A percentile compares a stretch with the other conserved stretches of the same genome.
Conservation (phyloP, 768 basidiomycete genomes). For the Rhodosporidiobolus sp. region DNA sequence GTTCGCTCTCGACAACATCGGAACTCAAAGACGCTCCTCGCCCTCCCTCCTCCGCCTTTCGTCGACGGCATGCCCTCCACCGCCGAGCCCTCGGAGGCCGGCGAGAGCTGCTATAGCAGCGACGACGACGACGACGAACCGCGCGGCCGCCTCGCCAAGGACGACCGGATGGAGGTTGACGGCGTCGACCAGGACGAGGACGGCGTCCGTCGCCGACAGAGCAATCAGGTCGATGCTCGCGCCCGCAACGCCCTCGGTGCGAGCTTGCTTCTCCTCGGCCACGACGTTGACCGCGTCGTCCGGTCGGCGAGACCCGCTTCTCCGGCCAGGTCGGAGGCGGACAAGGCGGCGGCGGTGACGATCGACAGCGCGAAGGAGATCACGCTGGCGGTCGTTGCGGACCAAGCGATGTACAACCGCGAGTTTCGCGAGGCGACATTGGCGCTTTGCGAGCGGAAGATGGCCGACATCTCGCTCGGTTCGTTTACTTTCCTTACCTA, state of each 20-base stretch:
- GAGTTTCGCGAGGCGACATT: not conserved
- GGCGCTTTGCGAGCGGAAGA: not conserved
- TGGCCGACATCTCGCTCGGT: not conserved
- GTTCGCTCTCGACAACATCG: not conserved
- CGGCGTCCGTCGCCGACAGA: not conserved
- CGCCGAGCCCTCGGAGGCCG: not conserved
- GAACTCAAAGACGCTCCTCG: not conserved
- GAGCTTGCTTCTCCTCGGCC: no score
- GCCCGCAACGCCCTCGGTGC: no score
- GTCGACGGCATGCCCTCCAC: not conserved
- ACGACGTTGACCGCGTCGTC: not conserved
- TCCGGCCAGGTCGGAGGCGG: not conserved
- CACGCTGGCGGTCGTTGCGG: not conserved
- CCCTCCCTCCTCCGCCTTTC: not conserved
- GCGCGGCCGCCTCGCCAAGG: not conserved
- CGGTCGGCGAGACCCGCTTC: no score
- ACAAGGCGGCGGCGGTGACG: not conserved
- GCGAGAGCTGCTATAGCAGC: conserved; percentile 3
- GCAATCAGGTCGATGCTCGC: not conserved
- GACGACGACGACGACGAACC: conserved; percentile 1
- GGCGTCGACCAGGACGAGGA: not conserved
- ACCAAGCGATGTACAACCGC: not conserved
- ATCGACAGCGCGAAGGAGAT: not conserved
- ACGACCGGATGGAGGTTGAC: not conserved
- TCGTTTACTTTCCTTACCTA: not conserved